Base-by-base conservation (phyloP, 2,329 filamentous ascomycete genomes). In the Fusarium caatingaense region DNA sequence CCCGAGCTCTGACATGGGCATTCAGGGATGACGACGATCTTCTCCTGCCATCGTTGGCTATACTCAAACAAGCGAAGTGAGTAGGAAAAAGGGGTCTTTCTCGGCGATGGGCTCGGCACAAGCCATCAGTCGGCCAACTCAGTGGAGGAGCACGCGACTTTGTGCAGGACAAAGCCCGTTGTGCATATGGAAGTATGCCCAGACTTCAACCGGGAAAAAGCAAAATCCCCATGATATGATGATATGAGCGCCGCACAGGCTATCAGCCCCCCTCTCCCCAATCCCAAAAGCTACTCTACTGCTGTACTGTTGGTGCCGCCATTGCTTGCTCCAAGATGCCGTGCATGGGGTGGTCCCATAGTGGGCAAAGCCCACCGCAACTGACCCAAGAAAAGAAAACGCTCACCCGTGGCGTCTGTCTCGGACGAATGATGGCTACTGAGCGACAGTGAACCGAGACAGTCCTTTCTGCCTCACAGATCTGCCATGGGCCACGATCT, bases 71-170 rank as follows among this genome's bases (percentile, higher is more conserved):
- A 64, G 61, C 65, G 65, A 72, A 69, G 68, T 69, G 69, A 72
- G 44, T 45, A 41, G 63, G 46, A 47, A 69, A 72, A 72, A 69
- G 66, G 69, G 65, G 66, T 70, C 69, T 57, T 21, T 53, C 45
- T 72, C 66, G 66, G 69, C 66, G 50, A 62, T 47, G 65, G 60
- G 66, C 69, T 70, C 69, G 69, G 69, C 69, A 72, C 47, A 59
- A 68, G 61, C 53, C 41, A 60, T 32, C 51, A 55, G 32, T 60
- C 60, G 48, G 49, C 50, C 46, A 57, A 57, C 68, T 66, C 70
- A 41, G 41, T 25, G 27, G 27, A 34, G 41, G 58, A 62, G 70
- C 72, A 74, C 72, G 72, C 72, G 72, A 73, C 70, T 71, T 69
- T 65, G 64, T 72, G 59, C 67, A 73, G 60, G 49, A 66, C 49